Percentiles rank a stretch among this genome's conserved stretches.
These are phyloP conservation scores for Trichoderma simmonsii DNA, from an alignment of 2,329 filamentous ascomycete genomes.

Conservation along the genomic window DNA sequence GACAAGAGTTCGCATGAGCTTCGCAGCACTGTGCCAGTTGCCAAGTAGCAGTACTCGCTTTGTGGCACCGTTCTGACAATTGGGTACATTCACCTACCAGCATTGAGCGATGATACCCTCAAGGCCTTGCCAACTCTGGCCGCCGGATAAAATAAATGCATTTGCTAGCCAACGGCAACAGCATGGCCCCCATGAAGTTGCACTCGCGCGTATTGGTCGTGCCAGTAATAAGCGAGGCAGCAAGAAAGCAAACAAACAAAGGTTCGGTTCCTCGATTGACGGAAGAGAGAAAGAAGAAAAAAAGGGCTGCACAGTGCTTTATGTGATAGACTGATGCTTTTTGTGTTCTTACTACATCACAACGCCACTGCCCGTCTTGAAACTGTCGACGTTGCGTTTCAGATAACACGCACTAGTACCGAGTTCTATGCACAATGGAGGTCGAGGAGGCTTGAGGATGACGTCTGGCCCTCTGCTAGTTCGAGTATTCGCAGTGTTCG, in stretches of 20 bases:
- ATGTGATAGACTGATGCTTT: not conserved
- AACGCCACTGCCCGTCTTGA: conserved; percentile 3
- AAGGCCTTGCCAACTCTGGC: not conserved
- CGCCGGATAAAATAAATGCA: conserved; percentile 5
- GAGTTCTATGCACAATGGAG: not conserved
- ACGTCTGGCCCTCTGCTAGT: not conserved
- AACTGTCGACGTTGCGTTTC: conserved; percentile 1
- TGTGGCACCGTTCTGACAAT: not conserved
- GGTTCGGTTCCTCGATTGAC: not conserved
- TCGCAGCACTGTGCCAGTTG: not conserved
- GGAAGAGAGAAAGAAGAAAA: not conserved
- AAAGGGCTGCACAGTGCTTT: not conserved
- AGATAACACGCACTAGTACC: not conserved
- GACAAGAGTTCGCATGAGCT: not conserved
- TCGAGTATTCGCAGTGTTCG: not conserved
- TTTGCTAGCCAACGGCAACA: not conserved
- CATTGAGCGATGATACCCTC: conserved; percentile 13
- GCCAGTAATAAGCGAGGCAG: conserved; percentile 2
- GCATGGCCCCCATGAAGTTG: conserved; percentile 12
- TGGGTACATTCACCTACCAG: not conserved
- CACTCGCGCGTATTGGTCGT: not conserved
- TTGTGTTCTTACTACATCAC: not conserved
- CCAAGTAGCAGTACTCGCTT: not conserved
- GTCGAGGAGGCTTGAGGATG: not conserved
- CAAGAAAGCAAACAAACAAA: not conserved